Evolutionary conservation across 352 stramenopile genomes (phyloP), one percentile per base, ranked within the genome.

Genomic region (Phytophthora nicotianae): DNA sequence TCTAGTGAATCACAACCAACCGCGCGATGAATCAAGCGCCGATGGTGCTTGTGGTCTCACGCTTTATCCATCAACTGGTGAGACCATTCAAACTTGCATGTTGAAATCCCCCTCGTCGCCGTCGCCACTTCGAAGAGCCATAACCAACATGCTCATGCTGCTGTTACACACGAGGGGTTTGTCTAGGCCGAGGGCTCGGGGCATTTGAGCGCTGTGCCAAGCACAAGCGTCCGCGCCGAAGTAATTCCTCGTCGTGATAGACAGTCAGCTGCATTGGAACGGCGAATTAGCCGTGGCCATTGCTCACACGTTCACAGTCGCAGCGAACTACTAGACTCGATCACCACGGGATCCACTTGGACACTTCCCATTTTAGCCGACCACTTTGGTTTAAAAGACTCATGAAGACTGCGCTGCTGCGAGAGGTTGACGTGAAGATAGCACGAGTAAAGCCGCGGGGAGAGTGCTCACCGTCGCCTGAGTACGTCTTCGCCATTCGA

Each of bases 401-500:
- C 48, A 78, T 81, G 73, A 65, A 70, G 62, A 77, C 75, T 23
- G 71, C 67, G 23, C 45, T 88, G 46, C 54, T 78, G 26, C 74
- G 81, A 24, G 70, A 88, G 45, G 78, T 90, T 47, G 65, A 83
- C 48, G 74, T 79, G 26, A 65, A 72, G 2, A 62, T 87, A n/a
- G 60, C 64, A 5, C 74, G 72, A 47, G 69, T 88, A 19, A 70
- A 75, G 27, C 64, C 56, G 4, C 40, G 52, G 1, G 47, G 37
- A 23, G 24, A 53, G 6, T 16, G 51, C 17, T 63, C 50, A 11
- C 45, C 63, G 5, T 75, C 74, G 3, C 68, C 74, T 14, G 69
- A 66, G 20, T 90, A 90, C 43, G 76, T 90, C 16, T 83, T 90
- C 32, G 61, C 70, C 14, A 56, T 90, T 6, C 68, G 59, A 1